Base-by-base conservation (phyloP, 78 protist genomes). In the Cyanophora paradoxa region DNA sequence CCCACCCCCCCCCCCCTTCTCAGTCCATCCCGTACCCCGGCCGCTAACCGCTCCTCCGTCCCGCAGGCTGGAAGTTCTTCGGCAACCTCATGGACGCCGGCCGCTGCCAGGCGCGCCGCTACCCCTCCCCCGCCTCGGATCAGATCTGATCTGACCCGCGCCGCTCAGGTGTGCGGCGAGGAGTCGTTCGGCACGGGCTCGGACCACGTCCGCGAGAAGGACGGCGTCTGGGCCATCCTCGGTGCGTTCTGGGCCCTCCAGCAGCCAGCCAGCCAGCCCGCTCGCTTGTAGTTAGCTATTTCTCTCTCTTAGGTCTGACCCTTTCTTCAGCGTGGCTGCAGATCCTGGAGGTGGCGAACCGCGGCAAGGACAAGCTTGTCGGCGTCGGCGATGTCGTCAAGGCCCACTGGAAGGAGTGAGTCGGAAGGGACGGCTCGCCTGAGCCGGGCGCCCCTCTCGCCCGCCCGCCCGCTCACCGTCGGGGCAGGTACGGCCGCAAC, bases 61-160 rank as follows among this genome's bases (percentile, higher is more conserved):
- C 93, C 37, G 92, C 98, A 7, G 99, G 98, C 39, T 96, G 99
- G 99, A 96, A 96, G 85, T 96, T 85, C 89, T 96, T 96, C 54
- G 97, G 95, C 26, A 93, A 91, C 81, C 88, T 96, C 42, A 90
- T 96, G 96, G 97, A 96, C 58, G 81, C 90, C 3, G 85, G 71
- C 34, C 48, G 54, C 33, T 4, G 5, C 44, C 2, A 31, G 31
- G 17, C 14, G 50, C 68, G 30, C 77, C n/a, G n/a, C n/a, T n/a
- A n/a, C n/a, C n/a, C n/a, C n/a, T n/a, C n/a, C n/a, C n/a, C n/a
- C n/a, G n/a, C n/a, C n/a, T n/a, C n/a, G n/a, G n/a, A n/a, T n/a
- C n/a, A n/a, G n/a, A n/a, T n/a, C n/a, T n/a, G n/a, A n/a, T n/a
- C n/a, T n/a, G n/a, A n/a, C n/a, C n/a, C n/a, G n/a, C n/a, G n/a